phyloP scores from a whole-genome alignment of 2,329 filamentous ascomycete species.

The Beauveria pseudobassiana region DNA sequence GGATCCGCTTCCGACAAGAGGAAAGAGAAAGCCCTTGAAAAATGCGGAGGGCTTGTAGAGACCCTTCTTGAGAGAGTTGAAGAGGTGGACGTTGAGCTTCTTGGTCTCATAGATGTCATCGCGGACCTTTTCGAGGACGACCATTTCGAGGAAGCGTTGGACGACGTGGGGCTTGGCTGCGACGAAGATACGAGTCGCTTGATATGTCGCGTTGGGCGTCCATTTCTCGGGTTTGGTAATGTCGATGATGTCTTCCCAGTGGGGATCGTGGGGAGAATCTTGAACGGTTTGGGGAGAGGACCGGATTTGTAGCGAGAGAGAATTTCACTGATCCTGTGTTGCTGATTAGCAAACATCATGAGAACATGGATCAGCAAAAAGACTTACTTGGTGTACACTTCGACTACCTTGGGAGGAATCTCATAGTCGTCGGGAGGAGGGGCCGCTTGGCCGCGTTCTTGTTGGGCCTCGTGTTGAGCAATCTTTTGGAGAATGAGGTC shows the following conservation, averaged over 20 bases:
- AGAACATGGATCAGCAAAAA: neutral
- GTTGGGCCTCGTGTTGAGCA: slow-evolving; percentile 73
- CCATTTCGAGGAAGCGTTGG: slow-evolving; percentile 77
- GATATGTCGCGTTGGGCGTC: slow-evolving; percentile 74
- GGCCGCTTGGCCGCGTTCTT: slow-evolving; percentile 34
- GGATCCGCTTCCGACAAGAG: slow-evolving; percentile 74
- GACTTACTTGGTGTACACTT: slow-evolving; percentile 80
- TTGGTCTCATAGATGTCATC: slow-evolving; percentile 91
- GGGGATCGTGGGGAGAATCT: slow-evolving; percentile 82
- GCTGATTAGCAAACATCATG: slow-evolving; percentile 11
- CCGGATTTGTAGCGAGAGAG: slow-evolving; percentile 91
- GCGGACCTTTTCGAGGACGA: slow-evolving; percentile 83
- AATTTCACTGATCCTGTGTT: slow-evolving; percentile 67
- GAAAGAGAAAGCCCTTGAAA: slow-evolving; percentile 94
- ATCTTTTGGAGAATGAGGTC: slow-evolving; percentile 94
- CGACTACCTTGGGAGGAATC: slow-evolving; percentile 82
- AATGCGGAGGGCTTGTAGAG: slow-evolving; percentile 93
- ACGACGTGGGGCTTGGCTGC: slow-evolving; percentile 73
- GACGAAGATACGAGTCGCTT: slow-evolving; percentile 87
- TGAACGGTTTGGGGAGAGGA: slow-evolving; percentile 96
- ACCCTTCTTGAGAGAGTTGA: slow-evolving; percentile 84
- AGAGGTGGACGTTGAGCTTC: slow-evolving; percentile 92
- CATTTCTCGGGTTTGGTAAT: slow-evolving; percentile 71
- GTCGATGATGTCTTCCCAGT: slow-evolving; percentile 83
- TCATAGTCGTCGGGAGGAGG: slow-evolving; percentile 68